Evolutionary conservation across 352 stramenopile species (phyloP).

Genomic region (Pythium aphanidermatum): DNA sequence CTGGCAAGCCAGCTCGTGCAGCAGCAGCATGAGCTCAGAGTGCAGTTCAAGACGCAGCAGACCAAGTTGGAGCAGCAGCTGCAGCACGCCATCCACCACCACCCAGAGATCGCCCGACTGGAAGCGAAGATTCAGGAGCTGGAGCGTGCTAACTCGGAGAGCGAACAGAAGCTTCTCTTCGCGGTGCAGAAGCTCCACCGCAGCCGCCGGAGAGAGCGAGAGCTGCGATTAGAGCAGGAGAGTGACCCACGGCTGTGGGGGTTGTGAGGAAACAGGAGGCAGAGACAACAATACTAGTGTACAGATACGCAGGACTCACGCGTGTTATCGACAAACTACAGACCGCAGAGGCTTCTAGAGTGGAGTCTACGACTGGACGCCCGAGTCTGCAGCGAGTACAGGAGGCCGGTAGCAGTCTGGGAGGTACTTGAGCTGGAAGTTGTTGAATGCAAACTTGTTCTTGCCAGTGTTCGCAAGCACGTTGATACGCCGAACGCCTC

Average conservation of each 20-base stretch:
- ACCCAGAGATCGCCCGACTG: conserved; percentile 43
- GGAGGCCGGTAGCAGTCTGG: conserved; percentile 90
- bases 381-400: conserved; percentile 67
- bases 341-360: no score
- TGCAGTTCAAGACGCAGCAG: conserved; percentile 41
- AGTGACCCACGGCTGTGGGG: conserved; percentile 60
- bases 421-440: conserved; percentile 96
- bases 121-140: conserved; percentile 35
- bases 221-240: conserved; percentile 49
- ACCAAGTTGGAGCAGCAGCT: conserved; percentile 36
- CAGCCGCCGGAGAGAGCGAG: conserved; percentile 59
- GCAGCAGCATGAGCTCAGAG: conserved; percentile 60
- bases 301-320: no score
- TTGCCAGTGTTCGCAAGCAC: conserved; percentile 85
- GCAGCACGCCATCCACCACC: conserved; percentile 32
- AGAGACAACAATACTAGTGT: conserved; percentile 10
- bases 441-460: conserved; percentile 96
- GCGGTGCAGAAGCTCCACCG: conserved; percentile 69
- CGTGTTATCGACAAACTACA: no score
- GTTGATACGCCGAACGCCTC: conserved; percentile 77
- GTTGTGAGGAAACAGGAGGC: conserved; percentile 13
- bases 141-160: conserved; percentile 30
- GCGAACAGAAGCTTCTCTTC: conserved; percentile 63
- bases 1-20: conserved; percentile 60
- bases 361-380: conserved; percentile 66